phyloP scores from a whole-genome alignment of 1,284 basidiomycete genomes.

The Serendipita sp. region DNA sequence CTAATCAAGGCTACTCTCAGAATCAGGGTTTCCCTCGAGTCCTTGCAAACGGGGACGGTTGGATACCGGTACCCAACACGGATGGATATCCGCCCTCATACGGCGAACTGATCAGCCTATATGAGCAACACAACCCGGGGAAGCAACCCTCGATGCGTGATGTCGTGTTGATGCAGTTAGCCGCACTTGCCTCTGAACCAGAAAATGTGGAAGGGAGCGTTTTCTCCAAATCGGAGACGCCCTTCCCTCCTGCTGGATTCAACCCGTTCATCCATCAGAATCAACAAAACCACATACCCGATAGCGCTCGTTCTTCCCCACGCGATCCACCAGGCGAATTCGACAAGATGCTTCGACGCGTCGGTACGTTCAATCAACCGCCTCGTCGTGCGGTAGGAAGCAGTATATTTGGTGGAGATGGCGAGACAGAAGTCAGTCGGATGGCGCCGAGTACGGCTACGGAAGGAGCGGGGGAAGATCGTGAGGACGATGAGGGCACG shows the following conservation, averaged over 20 bases:
- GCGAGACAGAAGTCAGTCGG: conserved; percentile 2
- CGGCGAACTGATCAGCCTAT: conserved; percentile 2
- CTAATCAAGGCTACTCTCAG: background rate
- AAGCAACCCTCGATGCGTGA: background rate
- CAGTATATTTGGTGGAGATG: background rate
- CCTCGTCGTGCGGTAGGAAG: background rate
- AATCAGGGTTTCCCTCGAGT: background rate
- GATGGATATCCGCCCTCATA: conserved; percentile 4
- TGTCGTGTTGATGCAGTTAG: background rate
- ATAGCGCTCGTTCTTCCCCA: background rate
- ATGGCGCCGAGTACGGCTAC: background rate
- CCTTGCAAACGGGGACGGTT: background rate
- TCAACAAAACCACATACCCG: background rate
- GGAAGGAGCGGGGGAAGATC: background rate
- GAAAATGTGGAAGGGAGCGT: conserved; percentile 4
- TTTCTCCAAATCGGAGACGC: conserved; percentile 4
- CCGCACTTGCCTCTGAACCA: background rate
- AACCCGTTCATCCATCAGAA: background rate
- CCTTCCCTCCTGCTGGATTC: conserved; percentile 2
- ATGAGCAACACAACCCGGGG: conserved; percentile 3
- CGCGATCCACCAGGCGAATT: conserved; percentile 4
- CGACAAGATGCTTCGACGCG: conserved; percentile 1
- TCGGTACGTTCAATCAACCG: background rate
- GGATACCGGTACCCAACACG: conserved; percentile 4
- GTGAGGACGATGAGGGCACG: background rate